Evolutionary conservation across 2,329 filamentous ascomycete species (phyloP), one percentile per base, ranked within the genome.

Genomic region (Eutypa lata): DNA sequence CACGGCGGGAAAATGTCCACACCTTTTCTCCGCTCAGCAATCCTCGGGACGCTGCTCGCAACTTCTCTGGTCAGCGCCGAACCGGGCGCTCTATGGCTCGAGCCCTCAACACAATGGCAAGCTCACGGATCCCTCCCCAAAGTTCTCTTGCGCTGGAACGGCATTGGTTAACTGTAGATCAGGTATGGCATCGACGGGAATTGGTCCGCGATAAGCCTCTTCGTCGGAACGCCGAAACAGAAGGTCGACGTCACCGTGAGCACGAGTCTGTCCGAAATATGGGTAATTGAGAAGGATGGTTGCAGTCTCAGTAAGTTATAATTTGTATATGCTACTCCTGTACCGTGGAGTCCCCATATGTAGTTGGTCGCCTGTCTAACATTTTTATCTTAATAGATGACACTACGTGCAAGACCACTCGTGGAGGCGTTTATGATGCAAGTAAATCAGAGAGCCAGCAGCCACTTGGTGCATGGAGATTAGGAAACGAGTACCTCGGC

Each of bases 181-280:
- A 68, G 67, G 67, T 64, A 68, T 52, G 66, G 66, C 13, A 61
- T 67, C 44, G 87, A 90, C 65, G 87, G 87, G 10, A 78, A 78
- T 57, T 92, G 89, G 89, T 90, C 87, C 16, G 82, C 86, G 7
- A 83, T 90, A 58, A 76, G 75, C 13, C 74, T 91, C 54, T 80
- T 73, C 61, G 76, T 68, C 35, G 65, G 65, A 45, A 61, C 65
- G 26, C 80, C 82, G 14, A 66, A 69, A 22, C 79, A 83, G 62
- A 70, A 72, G 51, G 72, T 84, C 33, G 78, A 81, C 58, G 76
- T 85, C 48, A 73, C 82, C 13, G 76, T 86, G 49, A 90, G 86
- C 62, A 91, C 87, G 6, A 78, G 81, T 13, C 76, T 86, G 42
- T 89, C 88, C 35, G 87, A 90, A 68, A 84, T 87, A 43, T 90